phyloP scores from a whole-genome alignment of 768 basidiomycete genomes.

The Cystofilobasidium capitatum region DNA sequence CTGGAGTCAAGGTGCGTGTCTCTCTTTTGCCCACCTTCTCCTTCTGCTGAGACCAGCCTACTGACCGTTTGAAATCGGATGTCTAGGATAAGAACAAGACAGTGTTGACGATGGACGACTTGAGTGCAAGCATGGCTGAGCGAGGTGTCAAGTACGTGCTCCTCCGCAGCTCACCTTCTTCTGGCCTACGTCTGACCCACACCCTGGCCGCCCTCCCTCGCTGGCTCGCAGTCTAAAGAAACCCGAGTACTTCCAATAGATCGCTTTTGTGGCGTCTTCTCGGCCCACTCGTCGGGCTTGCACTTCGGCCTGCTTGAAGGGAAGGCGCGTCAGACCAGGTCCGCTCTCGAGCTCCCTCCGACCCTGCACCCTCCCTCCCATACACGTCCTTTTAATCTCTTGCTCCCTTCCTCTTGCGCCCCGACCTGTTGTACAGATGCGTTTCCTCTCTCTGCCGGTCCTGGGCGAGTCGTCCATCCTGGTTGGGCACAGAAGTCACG shows the following conservation, averaged over 20 bases:
- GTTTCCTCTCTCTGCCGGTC: no score
- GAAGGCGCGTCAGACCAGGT: neutral
- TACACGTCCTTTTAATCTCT: no score
- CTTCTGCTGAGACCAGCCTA: neutral
- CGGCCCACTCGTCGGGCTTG: neutral
- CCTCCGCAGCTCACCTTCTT: neutral
- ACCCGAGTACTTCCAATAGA: conserved; percentile 62
- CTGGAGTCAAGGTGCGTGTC: conserved; percentile 23
- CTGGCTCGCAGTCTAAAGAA: conserved; percentile 53
- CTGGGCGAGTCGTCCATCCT: no score
- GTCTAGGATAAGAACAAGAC: conserved; percentile 61
- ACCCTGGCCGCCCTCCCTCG: neutral
- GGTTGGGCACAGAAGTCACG: no score
- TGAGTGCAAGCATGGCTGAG: conserved; percentile 83
- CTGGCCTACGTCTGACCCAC: neutral
- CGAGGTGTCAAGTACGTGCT: conserved; percentile 66
- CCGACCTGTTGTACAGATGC: no score
- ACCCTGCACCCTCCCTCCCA: no score
- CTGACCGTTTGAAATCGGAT: neutral
- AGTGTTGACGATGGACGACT: conserved; percentile 92
- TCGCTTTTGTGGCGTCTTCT: neutral
- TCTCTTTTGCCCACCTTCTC: neutral
- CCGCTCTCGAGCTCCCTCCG: no score
- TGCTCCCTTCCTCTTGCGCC: no score
- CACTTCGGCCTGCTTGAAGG: neutral